Conservation (phyloP, 1,139 yeast genomes). For the Meyerozyma carpophila region DNA sequence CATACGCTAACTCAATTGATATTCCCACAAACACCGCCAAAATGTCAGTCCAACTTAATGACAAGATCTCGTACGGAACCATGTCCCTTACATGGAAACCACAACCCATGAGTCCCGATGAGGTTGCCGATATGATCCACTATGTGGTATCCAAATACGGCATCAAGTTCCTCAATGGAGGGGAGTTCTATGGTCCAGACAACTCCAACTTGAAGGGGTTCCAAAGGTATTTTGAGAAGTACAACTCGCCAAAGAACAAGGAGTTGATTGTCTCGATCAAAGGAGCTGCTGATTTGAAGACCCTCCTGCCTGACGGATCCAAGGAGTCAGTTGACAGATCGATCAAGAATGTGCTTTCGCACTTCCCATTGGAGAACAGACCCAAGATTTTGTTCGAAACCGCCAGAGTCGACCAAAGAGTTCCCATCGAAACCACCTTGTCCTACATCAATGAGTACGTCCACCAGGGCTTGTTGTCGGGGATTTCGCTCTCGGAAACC, state of each 20-base stretch:
- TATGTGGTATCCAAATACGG: slow-evolving; percentile 23
- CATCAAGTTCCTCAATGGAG: slow-evolving; percentile 61
- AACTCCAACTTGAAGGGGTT: slow-evolving; percentile 45
- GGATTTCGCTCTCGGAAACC: slow-evolving; percentile 69
- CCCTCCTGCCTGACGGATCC: slow-evolving; percentile 43
- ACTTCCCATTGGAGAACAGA: slow-evolving; percentile 34
- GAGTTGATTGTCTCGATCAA: slow-evolving; percentile 54
- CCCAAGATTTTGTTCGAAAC: slow-evolving; percentile 55
- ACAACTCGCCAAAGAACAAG: slow-evolving; percentile 48
- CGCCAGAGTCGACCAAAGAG: slow-evolving; percentile 58
- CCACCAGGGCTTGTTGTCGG: slow-evolving; percentile 54
- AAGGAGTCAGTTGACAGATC: slow-evolving; percentile 43
- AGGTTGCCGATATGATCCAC: slow-evolving; percentile 8
- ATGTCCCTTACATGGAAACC: slow-evolving; percentile 60
- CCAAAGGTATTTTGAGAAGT: slow-evolving; percentile 46
- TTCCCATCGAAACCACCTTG: slow-evolving; percentile 46
- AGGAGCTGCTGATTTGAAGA: slow-evolving; percentile 45
- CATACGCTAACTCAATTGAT: too few species aligned
- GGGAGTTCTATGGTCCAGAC: slow-evolving; percentile 69
- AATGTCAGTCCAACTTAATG: slow-evolving; percentile 15
- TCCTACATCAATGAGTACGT: slow-evolving; percentile 47
- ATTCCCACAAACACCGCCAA: background rate
- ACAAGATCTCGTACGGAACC: slow-evolving; percentile 52
- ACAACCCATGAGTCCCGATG: slow-evolving; percentile 27
- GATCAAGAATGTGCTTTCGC: slow-evolving; percentile 43